A percentile compares a stretch with the other conserved stretches of the same genome.
These are phyloP conservation scores for Yarrowia sp. DNA, from an alignment of 805 yeast genomes.

Conservation along the genomic window DNA sequence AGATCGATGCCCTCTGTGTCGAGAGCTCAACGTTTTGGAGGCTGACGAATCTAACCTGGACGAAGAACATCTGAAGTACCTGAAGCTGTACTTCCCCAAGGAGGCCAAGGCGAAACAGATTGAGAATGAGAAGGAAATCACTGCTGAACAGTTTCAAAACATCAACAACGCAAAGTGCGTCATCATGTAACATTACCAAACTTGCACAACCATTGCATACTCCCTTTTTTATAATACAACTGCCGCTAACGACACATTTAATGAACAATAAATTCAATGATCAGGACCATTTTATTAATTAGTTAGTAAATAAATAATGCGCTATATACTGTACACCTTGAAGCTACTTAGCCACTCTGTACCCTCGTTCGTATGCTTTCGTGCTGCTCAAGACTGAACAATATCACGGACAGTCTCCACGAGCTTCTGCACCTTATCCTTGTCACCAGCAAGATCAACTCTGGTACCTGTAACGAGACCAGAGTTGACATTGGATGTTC, in stretches of 20 bases:
- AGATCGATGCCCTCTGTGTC: conserved; percentile 72
- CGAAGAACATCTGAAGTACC: conserved; percentile 56
- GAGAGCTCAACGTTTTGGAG: conserved; percentile 57
- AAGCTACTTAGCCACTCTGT: conserved; percentile 12
- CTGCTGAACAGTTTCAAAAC: conserved; percentile 52
- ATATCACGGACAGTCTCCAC: conserved; percentile 19
- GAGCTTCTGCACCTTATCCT: conserved; percentile 27
- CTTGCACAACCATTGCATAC: background rate
- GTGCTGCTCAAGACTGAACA: conserved; percentile 7
- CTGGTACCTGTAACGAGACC: conserved; percentile 20
- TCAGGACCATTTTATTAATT: background rate
- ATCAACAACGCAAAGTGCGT: conserved; percentile 35
- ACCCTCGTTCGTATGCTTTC: background rate
- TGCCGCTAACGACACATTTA: conserved; percentile 11
- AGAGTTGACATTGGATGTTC: background rate
- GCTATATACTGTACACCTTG: conserved; percentile 10
- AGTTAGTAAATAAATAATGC: conserved; percentile 15
- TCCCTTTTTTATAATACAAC: background rate
- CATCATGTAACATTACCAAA: conserved; percentile 26
- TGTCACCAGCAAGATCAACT: conserved; percentile 19
- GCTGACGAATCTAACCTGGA: conserved; percentile 72
- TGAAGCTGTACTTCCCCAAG: conserved; percentile 67
- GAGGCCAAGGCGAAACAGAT: conserved; percentile 69
- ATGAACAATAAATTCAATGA: background rate
- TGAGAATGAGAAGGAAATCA: conserved; percentile 59